These are phyloP conservation scores for Cladosporium oxysporum DNA, from an alignment of 2,329 filamentous ascomycete species.

Conservation along the genomic window DNA sequence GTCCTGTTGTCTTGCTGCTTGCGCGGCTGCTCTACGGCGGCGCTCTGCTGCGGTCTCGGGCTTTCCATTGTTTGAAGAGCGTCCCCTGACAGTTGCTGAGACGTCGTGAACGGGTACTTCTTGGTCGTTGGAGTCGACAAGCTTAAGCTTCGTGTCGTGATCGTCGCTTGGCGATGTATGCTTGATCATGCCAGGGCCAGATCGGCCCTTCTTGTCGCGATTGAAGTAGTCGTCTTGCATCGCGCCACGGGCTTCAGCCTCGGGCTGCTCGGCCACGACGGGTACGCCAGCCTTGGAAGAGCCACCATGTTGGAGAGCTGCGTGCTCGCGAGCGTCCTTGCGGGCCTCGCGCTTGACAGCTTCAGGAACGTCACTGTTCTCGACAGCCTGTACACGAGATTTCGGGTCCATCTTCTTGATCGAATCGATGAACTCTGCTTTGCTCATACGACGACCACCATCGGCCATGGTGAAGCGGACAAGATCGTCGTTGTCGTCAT, in stretches of 20 bases:
- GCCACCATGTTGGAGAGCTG: constrained; percentile 21
- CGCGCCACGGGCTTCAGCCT: constrained; percentile 21
- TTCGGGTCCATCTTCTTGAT: constrained; percentile 71
- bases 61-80: background rate
- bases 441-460: constrained; percentile 73
- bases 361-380: constrained; percentile 51
- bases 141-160: constrained; percentile 44
- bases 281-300: constrained; percentile 23
- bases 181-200: background rate
- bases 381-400: constrained; percentile 55
- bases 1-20: constrained; percentile 24
- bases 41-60: constrained; percentile 45
- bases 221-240: constrained; percentile 5
- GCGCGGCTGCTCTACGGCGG: constrained; percentile 40
- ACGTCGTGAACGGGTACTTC: constrained; percentile 53
- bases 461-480: constrained; percentile 76
- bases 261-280: constrained; percentile 28
- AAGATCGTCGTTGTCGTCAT: constrained; percentile 65
- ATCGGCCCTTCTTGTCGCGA: background rate
- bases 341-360: constrained; percentile 50
- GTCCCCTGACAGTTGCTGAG: constrained; percentile 30
- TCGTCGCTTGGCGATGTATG: constrained; percentile 8
- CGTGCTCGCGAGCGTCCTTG: constrained; percentile 42
- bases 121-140: constrained; percentile 48
- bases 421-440: constrained; percentile 75